A percentile compares a stretch with the other conserved stretches of the same genome.
Conservation (phyloP, 2,329 filamentous ascomycete species). For the Cryphonectria naterciae region DNA sequence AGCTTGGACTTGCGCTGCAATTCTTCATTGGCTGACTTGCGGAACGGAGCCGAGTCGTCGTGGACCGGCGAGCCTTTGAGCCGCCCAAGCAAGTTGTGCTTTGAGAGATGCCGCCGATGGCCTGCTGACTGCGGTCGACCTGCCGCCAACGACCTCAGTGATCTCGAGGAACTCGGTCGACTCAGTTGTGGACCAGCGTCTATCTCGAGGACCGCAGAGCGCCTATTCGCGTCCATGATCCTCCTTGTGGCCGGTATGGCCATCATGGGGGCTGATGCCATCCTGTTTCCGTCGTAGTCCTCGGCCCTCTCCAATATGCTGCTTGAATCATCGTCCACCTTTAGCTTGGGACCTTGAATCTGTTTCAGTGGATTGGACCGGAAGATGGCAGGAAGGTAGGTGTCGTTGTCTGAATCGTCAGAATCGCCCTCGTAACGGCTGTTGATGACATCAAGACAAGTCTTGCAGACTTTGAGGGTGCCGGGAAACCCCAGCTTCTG, state of each 20-base stretch:
- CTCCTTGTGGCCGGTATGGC: slow-evolving; percentile 68
- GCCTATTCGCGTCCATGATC: slow-evolving; percentile 68
- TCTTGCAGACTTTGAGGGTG: slow-evolving; percentile 86
- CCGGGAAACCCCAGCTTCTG: slow-evolving; percentile 85
- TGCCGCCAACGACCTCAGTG: slow-evolving; percentile 73
- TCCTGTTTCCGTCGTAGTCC: slow-evolving; percentile 53
- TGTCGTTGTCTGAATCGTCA: slow-evolving; percentile 82
- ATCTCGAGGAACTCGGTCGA: slow-evolving; percentile 92
- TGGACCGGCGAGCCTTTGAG: slow-evolving; percentile 63
- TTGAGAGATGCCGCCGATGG: slow-evolving; percentile 86
- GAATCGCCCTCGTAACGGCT: slow-evolving; percentile 86
- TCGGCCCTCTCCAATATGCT: slow-evolving; percentile 48
- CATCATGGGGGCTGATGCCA: slow-evolving; percentile 72
- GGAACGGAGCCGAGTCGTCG: slow-evolving; percentile 88
- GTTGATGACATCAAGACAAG: slow-evolving; percentile 88
- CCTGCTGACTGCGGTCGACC: slow-evolving; percentile 75
- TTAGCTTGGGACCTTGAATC: slow-evolving; percentile 41
- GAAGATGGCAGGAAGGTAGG: slow-evolving; percentile 68
- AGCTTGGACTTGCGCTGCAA: slow-evolving; percentile 67
- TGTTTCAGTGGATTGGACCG: slow-evolving; percentile 55
- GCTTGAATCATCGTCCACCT: slow-evolving; percentile 42
- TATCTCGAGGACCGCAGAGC: slow-evolving; percentile 88
- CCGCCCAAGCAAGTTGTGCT: slow-evolving; percentile 79
- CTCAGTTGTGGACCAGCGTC: slow-evolving; percentile 71
- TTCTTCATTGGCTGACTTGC: slow-evolving; percentile 71